A percentile compares a stretch with the other conserved stretches of the same genome.
These are phyloP conservation scores for Cylindricascospora bacillispora DNA, from an alignment of 1,139 yeast genomes.

Conservation along the genomic window DNA sequence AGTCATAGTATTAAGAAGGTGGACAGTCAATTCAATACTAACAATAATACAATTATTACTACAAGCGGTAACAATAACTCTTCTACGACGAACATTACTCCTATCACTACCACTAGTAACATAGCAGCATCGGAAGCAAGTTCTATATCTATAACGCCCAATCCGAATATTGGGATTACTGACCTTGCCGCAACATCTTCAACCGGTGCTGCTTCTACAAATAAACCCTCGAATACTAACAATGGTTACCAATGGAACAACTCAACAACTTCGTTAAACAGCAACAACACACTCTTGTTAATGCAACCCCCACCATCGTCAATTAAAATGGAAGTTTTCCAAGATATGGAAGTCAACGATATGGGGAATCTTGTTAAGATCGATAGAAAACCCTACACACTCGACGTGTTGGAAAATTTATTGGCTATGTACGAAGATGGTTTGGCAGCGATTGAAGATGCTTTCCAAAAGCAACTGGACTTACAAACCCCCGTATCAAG, in stretches of 20 bases:
- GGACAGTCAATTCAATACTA: slow-evolving; percentile 8
- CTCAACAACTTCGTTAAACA: too few relatives aligned
- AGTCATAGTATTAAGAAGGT: slow-evolving; percentile 17
- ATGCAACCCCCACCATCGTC: slow-evolving; percentile 20
- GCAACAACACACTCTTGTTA: too few relatives aligned
- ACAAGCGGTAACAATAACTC: neutral
- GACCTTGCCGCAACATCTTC: slow-evolving; percentile 1
- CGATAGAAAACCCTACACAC: slow-evolving; percentile 22
- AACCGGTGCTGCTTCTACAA: neutral
- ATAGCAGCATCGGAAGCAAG: neutral
- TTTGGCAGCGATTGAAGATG: slow-evolving; percentile 20
- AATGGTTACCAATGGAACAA: too few relatives aligned
- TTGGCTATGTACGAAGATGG: slow-evolving; percentile 22
- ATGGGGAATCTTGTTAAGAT: slow-evolving; percentile 7
- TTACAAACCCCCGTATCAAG: too few relatives aligned
- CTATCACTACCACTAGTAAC: neutral
- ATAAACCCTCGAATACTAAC: too few relatives aligned
- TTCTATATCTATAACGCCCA: neutral
- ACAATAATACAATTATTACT: neutral
- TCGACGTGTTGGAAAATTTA: slow-evolving; percentile 18
- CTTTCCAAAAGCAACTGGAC: slow-evolving; percentile 16
- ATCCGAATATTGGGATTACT: too few relatives aligned
- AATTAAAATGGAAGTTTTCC: slow-evolving; percentile 20
- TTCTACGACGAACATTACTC: too few relatives aligned
- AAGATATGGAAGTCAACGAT: slow-evolving; percentile 13